Evolutionary conservation across 2,329 filamentous ascomycete species (phyloP), one percentile per base, ranked within the genome.

Genomic region (Zarea fungicola): DNA sequence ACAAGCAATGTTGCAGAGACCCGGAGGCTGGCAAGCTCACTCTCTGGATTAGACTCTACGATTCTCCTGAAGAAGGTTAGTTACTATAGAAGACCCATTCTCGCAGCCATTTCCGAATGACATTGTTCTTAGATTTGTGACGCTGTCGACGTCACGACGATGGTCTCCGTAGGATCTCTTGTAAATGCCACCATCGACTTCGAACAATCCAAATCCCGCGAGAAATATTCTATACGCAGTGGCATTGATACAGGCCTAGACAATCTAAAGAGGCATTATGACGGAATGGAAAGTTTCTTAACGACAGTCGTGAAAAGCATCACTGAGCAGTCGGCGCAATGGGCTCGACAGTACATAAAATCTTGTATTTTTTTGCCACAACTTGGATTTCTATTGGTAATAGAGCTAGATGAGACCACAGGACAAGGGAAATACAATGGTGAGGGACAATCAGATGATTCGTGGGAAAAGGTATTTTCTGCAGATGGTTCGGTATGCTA

Each of bases 281-380:
- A 88, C 55, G 87, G 87, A 0, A 79, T 97, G 58, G 84, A 87
- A 47, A 75, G 77, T 51, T 75, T 96, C 11, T 75, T 99, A 13
- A 83, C 80, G 3, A 67, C 81, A 46, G 80, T 89, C 2, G 83
- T 84, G 5, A 71, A 74, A 16, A 76, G 80, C n/a, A 72, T 96
- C 49, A 78, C 78, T 1, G 64, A 67, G 13, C 73, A 75, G 1
- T 71, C 93, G 18, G 85, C 90, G 1, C 72, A 77, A 51, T 76
- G 76, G 73, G 73, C 74, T 16, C 64, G 64, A 22, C 62, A 67
- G 25, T 73, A 78, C 51, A 67, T 84, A 13, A 72, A 76, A 28
- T 91, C 91, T 48, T 95, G 95, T 54, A 85, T 93, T 16, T 96
- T 93, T 63, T 86, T 95, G 53, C 92, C 91, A 0, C 90, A 96